Evolutionary conservation across 768 basidiomycete species (phyloP).

Genomic region (Dacryopinax spathularia): DNA sequence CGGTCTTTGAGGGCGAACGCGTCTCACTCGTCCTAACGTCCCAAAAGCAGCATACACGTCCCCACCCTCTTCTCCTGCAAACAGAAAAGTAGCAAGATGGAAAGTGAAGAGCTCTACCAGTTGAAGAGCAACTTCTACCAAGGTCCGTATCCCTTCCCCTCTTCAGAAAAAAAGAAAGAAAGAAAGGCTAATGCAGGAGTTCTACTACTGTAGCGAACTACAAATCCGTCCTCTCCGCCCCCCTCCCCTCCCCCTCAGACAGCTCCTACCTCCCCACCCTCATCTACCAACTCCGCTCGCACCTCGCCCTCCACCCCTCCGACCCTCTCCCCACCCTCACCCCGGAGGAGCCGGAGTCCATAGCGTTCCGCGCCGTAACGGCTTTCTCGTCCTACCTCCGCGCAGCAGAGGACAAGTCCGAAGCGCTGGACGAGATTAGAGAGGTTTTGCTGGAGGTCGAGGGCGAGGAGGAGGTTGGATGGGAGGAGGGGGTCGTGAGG

Average conservation of each 20-base stretch:
- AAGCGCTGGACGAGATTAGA: conserved; percentile 61
- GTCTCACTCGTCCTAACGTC: too few relatives aligned
- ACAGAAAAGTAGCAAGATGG: background rate
- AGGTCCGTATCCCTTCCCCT: background rate
- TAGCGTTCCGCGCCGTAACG: conserved; percentile 53
- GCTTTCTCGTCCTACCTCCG: conserved; percentile 59
- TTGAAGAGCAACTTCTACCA: background rate
- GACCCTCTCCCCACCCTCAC: conserved; percentile 43
- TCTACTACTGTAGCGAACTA: too few relatives aligned
- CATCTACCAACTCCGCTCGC: conserved; percentile 67
- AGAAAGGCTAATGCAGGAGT: too few relatives aligned
- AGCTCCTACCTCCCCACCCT: conserved; percentile 52
- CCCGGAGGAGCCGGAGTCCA: conserved; percentile 43
- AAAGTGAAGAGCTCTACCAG: background rate
- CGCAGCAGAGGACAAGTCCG: conserved; percentile 28
- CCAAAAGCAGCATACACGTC: too few relatives aligned
- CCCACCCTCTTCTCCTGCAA: too few relatives aligned
- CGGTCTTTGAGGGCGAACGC: background rate
- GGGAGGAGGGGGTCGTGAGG: conserved; percentile 56
- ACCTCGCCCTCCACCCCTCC: conserved; percentile 54
- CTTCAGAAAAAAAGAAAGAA: too few relatives aligned
- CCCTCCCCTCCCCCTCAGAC: conserved; percentile 44
- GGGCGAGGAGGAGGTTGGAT: conserved; percentile 41
- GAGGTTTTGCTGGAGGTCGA: conserved; percentile 70
- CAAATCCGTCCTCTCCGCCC: conserved; percentile 40